Evolutionary conservation across 2,329 filamentous ascomycete genomes (phyloP), one percentile per base, ranked within the genome.

Genomic region (Paecilomyces dactylethromorphus): DNA sequence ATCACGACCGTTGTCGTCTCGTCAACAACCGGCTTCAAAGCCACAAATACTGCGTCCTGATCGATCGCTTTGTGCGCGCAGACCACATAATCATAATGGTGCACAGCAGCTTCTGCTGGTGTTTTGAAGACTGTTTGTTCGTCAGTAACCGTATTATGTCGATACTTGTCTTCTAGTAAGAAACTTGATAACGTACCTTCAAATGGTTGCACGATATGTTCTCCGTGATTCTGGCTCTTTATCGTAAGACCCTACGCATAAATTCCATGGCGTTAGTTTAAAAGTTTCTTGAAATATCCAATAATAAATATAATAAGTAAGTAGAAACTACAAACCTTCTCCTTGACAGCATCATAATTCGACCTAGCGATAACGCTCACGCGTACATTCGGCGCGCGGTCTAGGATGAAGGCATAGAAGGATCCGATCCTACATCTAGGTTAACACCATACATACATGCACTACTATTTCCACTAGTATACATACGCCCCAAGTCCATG

Each of bases 381-480:
- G 4, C 70, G 71, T 8, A 79, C 74, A 22, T 69, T 70, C 2
- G 74, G 62, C 32, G 68, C 71, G 2, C 79, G 76, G 56, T 73
- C 76, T 0, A 84, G 65, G 35, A 84, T 78, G 59, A 84, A 84
- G 7, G 81, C 79, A 64, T 85, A 85, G 62, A 85, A 84, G 1
- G 81, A 82, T 29, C 82, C 82, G 56, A 84, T 84, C 0, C 82
- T 84, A 53, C 4, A 32, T 1, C 54, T 26, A 15, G 10, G 10
- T 32, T 63, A 45, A 62, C 53, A 26, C n/a, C 18, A 2, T 8
- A 26, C 52, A 5, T 1, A 12, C 18, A 0, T 13, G 3, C 3
- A 29, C 1, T 2, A 3, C 1, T 15, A 57, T n/a, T 15, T 24
- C n/a, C 8, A 29, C 3, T 22, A 24, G n/a, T 4, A 21, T 21